These are phyloP conservation scores for Hamamelis virginiana DNA, from an alignment of 164 flowering plant genomes.

Conservation along the genomic window DNA sequence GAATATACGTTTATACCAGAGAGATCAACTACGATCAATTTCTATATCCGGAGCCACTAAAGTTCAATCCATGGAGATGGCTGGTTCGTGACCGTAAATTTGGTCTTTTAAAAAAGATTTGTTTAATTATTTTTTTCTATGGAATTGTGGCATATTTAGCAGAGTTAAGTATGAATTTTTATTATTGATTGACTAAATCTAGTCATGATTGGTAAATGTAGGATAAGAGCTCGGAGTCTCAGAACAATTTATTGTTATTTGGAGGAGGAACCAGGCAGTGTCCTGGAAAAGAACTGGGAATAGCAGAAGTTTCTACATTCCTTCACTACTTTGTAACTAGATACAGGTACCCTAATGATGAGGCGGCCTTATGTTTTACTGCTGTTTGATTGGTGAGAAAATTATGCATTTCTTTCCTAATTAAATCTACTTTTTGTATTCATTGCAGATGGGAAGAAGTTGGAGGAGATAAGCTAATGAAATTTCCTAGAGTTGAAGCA, in stretches of 20 bases:
- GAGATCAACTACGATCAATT: conserved; percentile 61
- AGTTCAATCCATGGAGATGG: conserved; percentile 85
- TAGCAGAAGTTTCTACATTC: conserved; percentile 68
- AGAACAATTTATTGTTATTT: conserved; percentile 56
- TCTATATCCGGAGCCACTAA: conserved; percentile 53
- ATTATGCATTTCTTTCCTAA: neutral
- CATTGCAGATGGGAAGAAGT: conserved; percentile 56
- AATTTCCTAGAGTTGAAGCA: conserved; percentile 68
- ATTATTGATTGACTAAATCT: conserved; percentile 5
- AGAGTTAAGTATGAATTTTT: neutral
- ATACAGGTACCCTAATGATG: conserved; percentile 51
- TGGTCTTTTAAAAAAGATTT: no score
- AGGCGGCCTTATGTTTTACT: neutral
- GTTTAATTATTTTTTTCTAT: neutral
- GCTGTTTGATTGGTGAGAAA: conserved; percentile 3
- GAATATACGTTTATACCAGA: conserved; percentile 71
- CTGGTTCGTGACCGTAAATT: conserved; percentile 35
- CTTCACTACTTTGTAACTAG: conserved; percentile 83
- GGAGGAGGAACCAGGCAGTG: conserved; percentile 87
- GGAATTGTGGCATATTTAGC: neutral
- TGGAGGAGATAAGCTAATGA: conserved; percentile 48
- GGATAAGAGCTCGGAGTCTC: conserved; percentile 66
- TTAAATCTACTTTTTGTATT: neutral
- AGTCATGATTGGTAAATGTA: conserved; percentile 28
- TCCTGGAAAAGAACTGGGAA: conserved; percentile 91